These are phyloP conservation scores for Fusarium sp. DNA, from an alignment of 2,329 filamentous ascomycete species.

Conservation along the genomic window DNA sequence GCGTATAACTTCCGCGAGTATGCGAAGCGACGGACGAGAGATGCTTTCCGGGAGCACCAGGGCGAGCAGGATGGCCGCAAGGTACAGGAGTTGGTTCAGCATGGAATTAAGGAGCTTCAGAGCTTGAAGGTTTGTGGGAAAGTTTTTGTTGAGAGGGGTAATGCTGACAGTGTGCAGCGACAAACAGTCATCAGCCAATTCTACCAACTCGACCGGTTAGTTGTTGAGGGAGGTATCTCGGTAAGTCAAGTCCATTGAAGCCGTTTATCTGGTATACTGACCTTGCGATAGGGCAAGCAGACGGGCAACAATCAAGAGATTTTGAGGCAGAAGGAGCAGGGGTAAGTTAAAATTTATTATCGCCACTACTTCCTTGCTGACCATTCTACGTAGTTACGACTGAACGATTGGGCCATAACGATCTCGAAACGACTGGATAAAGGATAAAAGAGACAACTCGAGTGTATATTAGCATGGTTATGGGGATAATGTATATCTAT, in stretches of 20 bases:
- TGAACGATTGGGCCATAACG: conserved; percentile 16
- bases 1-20: conserved; percentile 99
- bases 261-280: conserved; percentile 19
- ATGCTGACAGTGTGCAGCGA: conserved; percentile 66
- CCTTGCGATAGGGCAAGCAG: conserved; percentile 71
- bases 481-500: conserved; percentile 45
- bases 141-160: too few species aligned
- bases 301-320: conserved; percentile 73
- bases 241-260: conserved; percentile 54
- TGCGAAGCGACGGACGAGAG: conserved; percentile 87
- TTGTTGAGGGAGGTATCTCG: conserved; percentile 88
- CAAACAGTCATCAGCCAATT: conserved; percentile 97
- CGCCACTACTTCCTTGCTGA: conserved; percentile 1
- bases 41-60: conserved; percentile 88
- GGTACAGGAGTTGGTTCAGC: conserved; percentile 90
- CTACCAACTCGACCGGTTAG: conserved; percentile 89
- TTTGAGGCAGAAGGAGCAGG: conserved; percentile 80
- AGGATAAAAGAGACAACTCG: conserved; percentile 20
- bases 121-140: conserved; percentile 79
- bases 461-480: conserved; percentile 43
- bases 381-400: conserved; percentile 27
- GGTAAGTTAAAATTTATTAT: conserved; percentile 62
- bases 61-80: conserved; percentile 76
- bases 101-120: conserved; percentile 87
- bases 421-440: conserved; percentile 12